Evolutionary conservation across 2,329 filamentous ascomycete species (phyloP), one percentile per base, ranked within the genome.

Genomic region (Aspergillus brunneoviolaceus): DNA sequence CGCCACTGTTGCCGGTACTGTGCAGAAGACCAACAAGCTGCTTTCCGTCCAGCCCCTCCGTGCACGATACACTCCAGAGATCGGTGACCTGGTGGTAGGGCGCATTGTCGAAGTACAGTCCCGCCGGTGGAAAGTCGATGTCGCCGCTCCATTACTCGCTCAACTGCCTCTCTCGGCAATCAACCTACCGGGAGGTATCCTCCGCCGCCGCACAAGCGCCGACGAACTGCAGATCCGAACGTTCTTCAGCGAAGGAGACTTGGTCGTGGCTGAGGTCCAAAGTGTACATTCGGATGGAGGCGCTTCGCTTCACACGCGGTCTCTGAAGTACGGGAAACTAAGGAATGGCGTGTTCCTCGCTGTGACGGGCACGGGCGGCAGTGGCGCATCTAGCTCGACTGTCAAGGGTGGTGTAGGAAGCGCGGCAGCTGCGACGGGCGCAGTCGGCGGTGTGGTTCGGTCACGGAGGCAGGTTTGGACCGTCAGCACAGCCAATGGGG

Each of bases 171-270:
- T 99, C 49, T 91, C 87, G 57, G 89, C 90, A 62, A 98, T 99
- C 78, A 99, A 99, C 74, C 81, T 99, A 2, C 95, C 95, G 0
- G 95, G 95, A 59, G 95, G 95, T 35, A 96, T 96, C 65, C 82
- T 97, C 69, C 87, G 95, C 60, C 90, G 94, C 73, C 85, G 95
- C 65, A 99, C 95, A 29, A 93, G 94, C 71, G 96, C 95, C 16
- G 95, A 99, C 76, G 95, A 98, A 80, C 83, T 99, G 70, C 95
- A 98, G 78, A 98, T 99, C 77, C 87, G 95, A 54, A 91, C 88
- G n/a, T 99, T 97, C 78, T 98, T 99, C 79, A 88, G 89, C 57
- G 95, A 99, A 77, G 95, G 95, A 12, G 95, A 99, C 74, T 80
- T 99, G 55, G 81, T 99, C 16, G 91, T 98, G 19, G 95, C 95